Evolutionary conservation across 257 asterid genomes (phyloP).

Genomic region (Rhazya stricta): DNA sequence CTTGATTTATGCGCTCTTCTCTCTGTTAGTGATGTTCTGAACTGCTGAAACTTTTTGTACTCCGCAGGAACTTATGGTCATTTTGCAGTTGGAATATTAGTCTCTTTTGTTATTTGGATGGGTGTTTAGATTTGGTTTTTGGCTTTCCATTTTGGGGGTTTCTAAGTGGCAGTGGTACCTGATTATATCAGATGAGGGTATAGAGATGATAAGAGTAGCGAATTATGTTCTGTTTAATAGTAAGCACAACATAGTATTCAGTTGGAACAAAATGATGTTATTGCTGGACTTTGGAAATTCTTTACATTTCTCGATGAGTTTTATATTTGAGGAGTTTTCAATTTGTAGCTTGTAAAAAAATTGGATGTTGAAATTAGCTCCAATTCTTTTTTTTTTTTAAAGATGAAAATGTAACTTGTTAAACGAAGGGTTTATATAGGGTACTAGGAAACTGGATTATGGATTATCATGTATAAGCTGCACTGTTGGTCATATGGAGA

Average conservation of each 20-base stretch:
- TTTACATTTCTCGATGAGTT: not conserved
- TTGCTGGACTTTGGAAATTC: conserved; percentile 6
- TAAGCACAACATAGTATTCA: not conserved
- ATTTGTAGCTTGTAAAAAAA: not conserved
- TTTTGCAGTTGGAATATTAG: not conserved
- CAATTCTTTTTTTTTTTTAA: no score
- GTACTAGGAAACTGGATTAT: not conserved
- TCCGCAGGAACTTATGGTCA: not conserved
- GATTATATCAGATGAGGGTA: not conserved
- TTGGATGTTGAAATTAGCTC: not conserved
- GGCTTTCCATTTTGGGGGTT: not conserved
- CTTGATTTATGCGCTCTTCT: conserved; percentile 76
- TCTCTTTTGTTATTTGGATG: not conserved
- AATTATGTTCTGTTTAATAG: not conserved
- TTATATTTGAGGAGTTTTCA: not conserved
- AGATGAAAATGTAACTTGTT: not conserved
- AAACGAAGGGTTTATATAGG: not conserved
- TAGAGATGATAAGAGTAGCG: not conserved
- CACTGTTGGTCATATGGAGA: not conserved
- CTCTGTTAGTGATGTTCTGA: conserved; percentile 70
- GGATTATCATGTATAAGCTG: not conserved
- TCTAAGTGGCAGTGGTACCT: not conserved
- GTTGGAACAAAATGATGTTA: not conserved
- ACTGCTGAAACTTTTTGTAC: not conserved
- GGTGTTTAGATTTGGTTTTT: not conserved